phyloP scores from a whole-genome alignment of 2,329 filamentous ascomycete genomes.

The Sporothrix brunneoviolacea region DNA sequence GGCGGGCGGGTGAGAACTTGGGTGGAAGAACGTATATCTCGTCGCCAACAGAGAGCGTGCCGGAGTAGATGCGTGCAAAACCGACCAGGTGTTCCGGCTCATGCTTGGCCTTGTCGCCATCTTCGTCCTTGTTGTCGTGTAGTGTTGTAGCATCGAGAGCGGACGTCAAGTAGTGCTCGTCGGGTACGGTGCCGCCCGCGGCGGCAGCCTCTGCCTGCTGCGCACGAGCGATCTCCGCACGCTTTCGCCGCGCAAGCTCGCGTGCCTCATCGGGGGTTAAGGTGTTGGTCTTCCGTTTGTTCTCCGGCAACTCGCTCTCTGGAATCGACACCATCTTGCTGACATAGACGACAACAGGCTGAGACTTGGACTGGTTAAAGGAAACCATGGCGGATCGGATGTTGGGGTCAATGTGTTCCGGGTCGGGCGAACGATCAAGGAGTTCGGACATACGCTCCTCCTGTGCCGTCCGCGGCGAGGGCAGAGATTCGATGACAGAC shows the following conservation, averaged over 20 bases:
- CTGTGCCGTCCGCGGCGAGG: conserved; percentile 76
- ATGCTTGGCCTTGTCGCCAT: conserved; percentile 50
- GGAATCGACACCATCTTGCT: conserved; percentile 98
- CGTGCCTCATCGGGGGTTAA: conserved; percentile 85
- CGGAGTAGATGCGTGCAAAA: conserved; percentile 90
- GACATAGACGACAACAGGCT: conserved; percentile 86
- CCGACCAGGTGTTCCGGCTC: conserved; percentile 88
- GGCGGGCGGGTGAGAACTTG: conserved; percentile 80
- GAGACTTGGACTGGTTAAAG: conserved; percentile 63
- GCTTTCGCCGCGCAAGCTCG: conserved; percentile 79
- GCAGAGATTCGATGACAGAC: conserved; percentile 87
- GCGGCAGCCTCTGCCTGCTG: conserved; percentile 43
- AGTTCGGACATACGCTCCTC: conserved; percentile 71
- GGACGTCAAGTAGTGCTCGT: conserved; percentile 7
- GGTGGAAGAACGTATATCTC: conserved; percentile 85
- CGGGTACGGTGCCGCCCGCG: conserved; percentile 33
- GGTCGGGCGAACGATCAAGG: conserved; percentile 71
- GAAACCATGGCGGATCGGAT: conserved; percentile 75
- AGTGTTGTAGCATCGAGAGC: conserved; percentile 11
- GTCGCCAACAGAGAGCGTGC: conserved; percentile 82
- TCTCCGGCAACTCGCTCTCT: conserved; percentile 83
- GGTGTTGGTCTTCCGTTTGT: conserved; percentile 60
- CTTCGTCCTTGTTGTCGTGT: conserved; percentile 17
- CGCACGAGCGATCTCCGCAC: conserved; percentile 77
- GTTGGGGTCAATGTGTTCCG: conserved; percentile 58